phyloP scores from a whole-genome alignment of 2,329 filamentous ascomycete species.

The Claviceps purpurea region DNA sequence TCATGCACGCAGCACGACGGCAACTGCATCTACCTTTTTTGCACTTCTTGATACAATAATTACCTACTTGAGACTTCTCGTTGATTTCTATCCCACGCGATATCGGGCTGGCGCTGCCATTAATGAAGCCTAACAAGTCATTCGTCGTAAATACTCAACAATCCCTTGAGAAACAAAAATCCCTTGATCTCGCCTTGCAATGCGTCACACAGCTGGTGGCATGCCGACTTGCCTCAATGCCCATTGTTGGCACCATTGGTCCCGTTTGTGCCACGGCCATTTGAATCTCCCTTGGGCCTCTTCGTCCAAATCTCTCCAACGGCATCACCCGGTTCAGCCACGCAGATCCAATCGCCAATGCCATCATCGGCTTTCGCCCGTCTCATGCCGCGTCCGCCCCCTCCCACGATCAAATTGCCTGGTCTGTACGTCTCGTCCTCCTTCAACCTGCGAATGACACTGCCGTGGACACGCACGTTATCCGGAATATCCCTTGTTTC shows the following conservation, averaged over 20 bases:
- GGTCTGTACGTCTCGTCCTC: slow-evolving; percentile 52
- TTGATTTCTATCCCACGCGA: no score
- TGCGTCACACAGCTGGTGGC: no score
- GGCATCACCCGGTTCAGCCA: slow-evolving; percentile 49
- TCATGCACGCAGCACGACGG: no score
- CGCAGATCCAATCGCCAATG: slow-evolving; percentile 59
- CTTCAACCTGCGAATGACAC: slow-evolving; percentile 59
- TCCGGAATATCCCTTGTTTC: slow-evolving; percentile 65
- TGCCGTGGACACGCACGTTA: slow-evolving; percentile 57
- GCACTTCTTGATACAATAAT: no score
- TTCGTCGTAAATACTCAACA: no score
- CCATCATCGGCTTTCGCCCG: slow-evolving; percentile 47
- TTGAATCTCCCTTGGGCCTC: slow-evolving; percentile 2
- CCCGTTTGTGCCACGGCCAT: slow-evolving; percentile 1
- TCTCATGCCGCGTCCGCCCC: slow-evolving; percentile 57
- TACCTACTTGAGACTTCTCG: no score
- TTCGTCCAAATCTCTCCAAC: slow-evolving; percentile 55
- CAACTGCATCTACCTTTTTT: no score
- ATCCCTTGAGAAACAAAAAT: no score
- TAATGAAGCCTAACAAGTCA: no score
- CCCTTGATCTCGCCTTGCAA: no score
- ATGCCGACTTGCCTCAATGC: background rate
- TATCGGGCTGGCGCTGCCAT: no score
- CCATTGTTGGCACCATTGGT: background rate
- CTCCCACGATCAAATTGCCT: slow-evolving; percentile 68